Conservation (phyloP, 176 grass and related monocot species). For the Avena insularis region DNA sequence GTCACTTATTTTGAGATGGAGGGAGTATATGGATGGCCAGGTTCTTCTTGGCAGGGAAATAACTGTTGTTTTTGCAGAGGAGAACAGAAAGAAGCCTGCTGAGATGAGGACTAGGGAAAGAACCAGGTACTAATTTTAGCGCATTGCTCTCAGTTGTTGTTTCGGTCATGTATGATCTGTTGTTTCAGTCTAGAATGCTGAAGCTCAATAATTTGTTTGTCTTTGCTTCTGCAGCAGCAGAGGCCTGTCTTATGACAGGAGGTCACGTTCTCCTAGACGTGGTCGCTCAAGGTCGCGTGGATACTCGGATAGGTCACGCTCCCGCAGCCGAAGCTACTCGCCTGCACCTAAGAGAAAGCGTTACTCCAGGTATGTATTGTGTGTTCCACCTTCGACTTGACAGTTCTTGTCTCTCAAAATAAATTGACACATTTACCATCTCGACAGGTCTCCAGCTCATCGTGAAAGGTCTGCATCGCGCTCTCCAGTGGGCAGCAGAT, state of each 20-base stretch:
- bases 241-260: conserved; percentile 41
- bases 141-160: neutral
- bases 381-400: neutral
- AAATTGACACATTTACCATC: neutral
- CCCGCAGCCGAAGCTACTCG: conserved; percentile 57
- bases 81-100: conserved; percentile 85
- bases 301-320: conserved; percentile 45
- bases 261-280: conserved; percentile 40
- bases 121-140: conserved; percentile 45
- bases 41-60: conserved; percentile 81
- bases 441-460: conserved; percentile 51
- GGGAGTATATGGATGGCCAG: conserved; percentile 74
- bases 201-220: neutral
- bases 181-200: neutral
- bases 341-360: conserved; percentile 53
- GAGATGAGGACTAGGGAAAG: conserved; percentile 77
- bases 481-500: conserved; percentile 52
- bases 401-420: neutral
- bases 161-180: neutral
- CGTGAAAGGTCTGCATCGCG: conserved; percentile 45
- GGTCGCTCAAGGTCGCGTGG: conserved; percentile 53
- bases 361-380: conserved; percentile 41
- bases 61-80: conserved; percentile 91
- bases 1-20: too few species aligned
- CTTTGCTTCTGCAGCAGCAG: conserved; percentile 14